A percentile compares a stretch with the other conserved stretches of the same genome.
Conservation (phyloP, 305 asterid genomes). For the Fraxinus platypoda region DNA sequence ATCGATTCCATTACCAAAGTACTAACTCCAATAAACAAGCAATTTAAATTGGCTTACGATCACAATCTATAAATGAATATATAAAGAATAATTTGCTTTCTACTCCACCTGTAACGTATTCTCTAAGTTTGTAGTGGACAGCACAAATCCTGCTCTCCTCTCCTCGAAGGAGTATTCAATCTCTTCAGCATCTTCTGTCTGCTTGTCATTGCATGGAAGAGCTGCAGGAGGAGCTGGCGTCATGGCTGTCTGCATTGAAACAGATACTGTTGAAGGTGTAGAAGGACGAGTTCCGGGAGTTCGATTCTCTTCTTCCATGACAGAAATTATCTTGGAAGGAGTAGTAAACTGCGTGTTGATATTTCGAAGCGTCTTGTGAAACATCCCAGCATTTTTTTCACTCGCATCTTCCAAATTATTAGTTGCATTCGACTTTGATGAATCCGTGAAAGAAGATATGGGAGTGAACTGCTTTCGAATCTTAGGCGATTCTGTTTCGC, state of each 20-base stretch:
- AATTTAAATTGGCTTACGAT: slow-evolving; percentile 40
- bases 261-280: slow-evolving; percentile 58
- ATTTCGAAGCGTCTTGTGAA: slow-evolving; percentile 50
- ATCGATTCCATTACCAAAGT: background rate
- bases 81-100: background rate
- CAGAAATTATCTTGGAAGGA: slow-evolving; percentile 52
- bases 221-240: background rate
- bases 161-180: slow-evolving; percentile 88
- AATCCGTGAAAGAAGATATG: slow-evolving; percentile 39
- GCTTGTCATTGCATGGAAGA: slow-evolving; percentile 8
- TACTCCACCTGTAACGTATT: slow-evolving; percentile 29
- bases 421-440: slow-evolving; percentile 35
- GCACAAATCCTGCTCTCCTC: slow-evolving; percentile 65
- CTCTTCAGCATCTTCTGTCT: slow-evolving; percentile 40
- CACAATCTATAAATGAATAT: slow-evolving; percentile 26
- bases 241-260: slow-evolving; percentile 60
- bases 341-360: slow-evolving; percentile 51
- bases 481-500: slow-evolving; percentile 30
- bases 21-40: slow-evolving; percentile 17
- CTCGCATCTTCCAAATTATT: slow-evolving; percentile 50
- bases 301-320: slow-evolving; percentile 58
- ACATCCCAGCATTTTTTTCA: slow-evolving; percentile 50
- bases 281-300: slow-evolving; percentile 60
- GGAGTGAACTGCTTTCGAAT: slow-evolving; percentile 49
- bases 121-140: slow-evolving; percentile 41